Evolutionary conservation across 2,329 filamentous ascomycete species (phyloP).

Genomic region (Bipolaris sorokiniana): DNA sequence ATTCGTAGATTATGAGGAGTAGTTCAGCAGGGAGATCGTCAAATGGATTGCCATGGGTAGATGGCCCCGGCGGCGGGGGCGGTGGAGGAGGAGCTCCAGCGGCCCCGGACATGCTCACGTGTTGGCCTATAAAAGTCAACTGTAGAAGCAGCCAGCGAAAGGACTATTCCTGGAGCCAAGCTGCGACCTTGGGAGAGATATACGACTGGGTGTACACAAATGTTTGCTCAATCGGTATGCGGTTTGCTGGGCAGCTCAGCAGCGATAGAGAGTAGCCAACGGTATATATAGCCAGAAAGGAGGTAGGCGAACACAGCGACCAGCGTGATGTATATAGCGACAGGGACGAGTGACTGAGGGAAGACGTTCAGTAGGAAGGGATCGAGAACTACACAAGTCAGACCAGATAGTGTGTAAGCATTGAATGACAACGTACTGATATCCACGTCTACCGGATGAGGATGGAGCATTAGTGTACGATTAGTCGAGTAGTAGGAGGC

Average conservation of each 20-base stretch:
- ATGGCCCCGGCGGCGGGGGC: slow-evolving; percentile 23
- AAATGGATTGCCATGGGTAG: slow-evolving; percentile 27
- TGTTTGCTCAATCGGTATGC: slow-evolving; percentile 40
- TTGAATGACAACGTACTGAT: slow-evolving; percentile 54
- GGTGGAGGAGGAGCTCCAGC: slow-evolving; percentile 28
- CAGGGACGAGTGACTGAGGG: slow-evolving; percentile 77
- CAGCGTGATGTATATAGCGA: slow-evolving; percentile 68
- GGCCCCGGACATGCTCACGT: slow-evolving; percentile 30
- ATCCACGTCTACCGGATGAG: slow-evolving; percentile 78
- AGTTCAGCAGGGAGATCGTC: slow-evolving; percentile 55
- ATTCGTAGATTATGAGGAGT: slow-evolving; percentile 53
- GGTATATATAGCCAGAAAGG: slow-evolving; percentile 54
- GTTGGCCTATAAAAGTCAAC: background rate
- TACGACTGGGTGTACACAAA: background rate
- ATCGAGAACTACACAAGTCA: slow-evolving; percentile 69
- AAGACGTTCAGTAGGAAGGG: slow-evolving; percentile 81
- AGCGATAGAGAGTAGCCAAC: slow-evolving; percentile 36
- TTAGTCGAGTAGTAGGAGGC: slow-evolving; percentile 87
- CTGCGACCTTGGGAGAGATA: background rate
- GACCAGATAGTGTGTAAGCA: background rate
- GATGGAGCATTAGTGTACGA: slow-evolving; percentile 72
- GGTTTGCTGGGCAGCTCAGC: slow-evolving; percentile 31
- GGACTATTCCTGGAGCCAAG: background rate
- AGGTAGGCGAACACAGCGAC: slow-evolving; percentile 64
- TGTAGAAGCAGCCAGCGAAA: background rate